These are phyloP conservation scores for Cercospora sp. DNA, from an alignment of 2,329 filamentous ascomycete species.

Conservation along the genomic window DNA sequence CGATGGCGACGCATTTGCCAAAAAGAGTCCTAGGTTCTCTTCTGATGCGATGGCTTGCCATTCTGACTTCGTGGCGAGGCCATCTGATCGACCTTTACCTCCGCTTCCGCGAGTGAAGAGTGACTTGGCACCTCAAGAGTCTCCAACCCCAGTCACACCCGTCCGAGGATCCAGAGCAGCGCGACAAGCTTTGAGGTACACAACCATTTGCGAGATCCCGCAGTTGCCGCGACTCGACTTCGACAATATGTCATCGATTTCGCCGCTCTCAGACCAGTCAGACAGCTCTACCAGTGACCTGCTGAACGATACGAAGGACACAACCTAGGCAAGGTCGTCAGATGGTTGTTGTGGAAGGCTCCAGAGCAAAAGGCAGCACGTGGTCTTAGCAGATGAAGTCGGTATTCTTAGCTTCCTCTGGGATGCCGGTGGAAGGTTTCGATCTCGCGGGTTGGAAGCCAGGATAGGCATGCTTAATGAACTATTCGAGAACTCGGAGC, in stretches of 20 bases:
- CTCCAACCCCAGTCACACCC: constrained; percentile 14
- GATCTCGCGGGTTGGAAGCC: not conserved
- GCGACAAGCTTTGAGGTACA: not conserved
- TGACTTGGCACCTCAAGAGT: not conserved
- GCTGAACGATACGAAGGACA: not conserved
- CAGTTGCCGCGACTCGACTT: not conserved
- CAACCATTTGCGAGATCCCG: not conserved
- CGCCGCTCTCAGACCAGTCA: constrained; percentile 5
- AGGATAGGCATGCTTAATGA: not conserved
- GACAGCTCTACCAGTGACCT: not conserved
- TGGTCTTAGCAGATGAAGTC: not conserved
- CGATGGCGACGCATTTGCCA: not conserved
- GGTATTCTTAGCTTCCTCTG: not conserved
- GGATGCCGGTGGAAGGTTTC: not conserved
- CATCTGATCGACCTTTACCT: constrained; percentile 2
- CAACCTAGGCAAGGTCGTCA: not conserved
- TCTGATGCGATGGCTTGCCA: not conserved
- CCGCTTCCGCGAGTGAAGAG: constrained; percentile 14
- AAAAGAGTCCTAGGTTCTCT: not conserved
- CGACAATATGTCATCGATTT: constrained; percentile 8
- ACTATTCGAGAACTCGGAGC: not conserved
- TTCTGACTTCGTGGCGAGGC: not conserved
- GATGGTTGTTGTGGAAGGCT: not conserved
- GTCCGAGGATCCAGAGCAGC: not conserved
- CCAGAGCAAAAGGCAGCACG: not conserved